Evolutionary conservation across 768 basidiomycete species (phyloP).

Genomic region (Gloeostereum incarnatum): DNA sequence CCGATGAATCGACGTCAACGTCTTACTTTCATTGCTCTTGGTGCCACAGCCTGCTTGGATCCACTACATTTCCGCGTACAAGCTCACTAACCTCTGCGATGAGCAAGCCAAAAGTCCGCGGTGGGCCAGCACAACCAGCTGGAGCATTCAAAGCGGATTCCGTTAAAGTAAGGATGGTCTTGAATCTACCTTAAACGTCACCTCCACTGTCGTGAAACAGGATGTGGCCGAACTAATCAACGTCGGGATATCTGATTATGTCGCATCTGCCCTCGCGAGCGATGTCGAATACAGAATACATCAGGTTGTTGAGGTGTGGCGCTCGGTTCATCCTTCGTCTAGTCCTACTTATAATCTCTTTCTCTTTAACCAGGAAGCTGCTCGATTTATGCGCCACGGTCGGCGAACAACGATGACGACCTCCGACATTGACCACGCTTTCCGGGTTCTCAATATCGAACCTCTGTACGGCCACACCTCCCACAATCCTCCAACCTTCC

Average conservation of each 20-base stretch:
- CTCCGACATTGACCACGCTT: constrained; percentile 86
- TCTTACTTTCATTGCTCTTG: no score
- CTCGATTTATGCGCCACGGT: constrained; percentile 94
- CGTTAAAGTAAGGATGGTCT: constrained; percentile 37
- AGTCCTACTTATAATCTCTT: constrained; percentile 3
- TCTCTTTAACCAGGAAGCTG: constrained; percentile 62
- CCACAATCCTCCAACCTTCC: constrained; percentile 53
- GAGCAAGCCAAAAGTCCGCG: constrained; percentile 31
- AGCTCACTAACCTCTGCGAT: no score
- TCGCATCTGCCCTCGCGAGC: constrained; percentile 81
- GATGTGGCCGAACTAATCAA: constrained; percentile 87
- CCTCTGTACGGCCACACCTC: constrained; percentile 84
- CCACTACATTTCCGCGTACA: no score
- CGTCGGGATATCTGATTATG: constrained; percentile 67
- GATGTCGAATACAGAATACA: constrained; percentile 97
- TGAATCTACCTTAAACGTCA: not conserved
- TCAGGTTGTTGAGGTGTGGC: constrained; percentile 80
- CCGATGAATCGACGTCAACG: no score
- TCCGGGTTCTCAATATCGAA: constrained; percentile 93
- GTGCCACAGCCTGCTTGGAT: no score
- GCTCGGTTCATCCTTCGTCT: not conserved
- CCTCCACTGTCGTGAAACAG: constrained; percentile 27
- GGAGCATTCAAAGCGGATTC: constrained; percentile 58
- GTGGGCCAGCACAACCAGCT: constrained; percentile 37
- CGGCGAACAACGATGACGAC: constrained; percentile 85